Conservation (phyloP, 2,329 filamentous ascomycete species). For the Fusarium sp. region DNA sequence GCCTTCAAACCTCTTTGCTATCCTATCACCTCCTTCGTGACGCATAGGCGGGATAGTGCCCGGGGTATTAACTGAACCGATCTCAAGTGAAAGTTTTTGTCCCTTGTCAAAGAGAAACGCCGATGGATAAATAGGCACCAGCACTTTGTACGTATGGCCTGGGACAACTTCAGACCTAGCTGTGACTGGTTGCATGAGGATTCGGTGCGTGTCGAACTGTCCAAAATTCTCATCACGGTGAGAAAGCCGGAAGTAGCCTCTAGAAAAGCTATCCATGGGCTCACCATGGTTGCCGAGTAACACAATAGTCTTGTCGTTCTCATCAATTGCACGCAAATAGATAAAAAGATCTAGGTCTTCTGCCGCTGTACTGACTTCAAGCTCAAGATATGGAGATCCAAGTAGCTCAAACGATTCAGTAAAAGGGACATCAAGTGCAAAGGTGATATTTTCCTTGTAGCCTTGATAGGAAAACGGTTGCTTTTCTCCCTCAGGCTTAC, state of each 20-base stretch:
- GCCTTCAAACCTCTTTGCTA: neutral
- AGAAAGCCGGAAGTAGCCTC: neutral
- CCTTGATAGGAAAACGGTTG: neutral
- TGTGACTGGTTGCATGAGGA: neutral
- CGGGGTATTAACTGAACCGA: neutral
- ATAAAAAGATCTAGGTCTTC: neutral
- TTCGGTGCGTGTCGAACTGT: neutral
- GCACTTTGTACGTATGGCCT: neutral
- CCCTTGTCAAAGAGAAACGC: neutral
- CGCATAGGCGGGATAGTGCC: neutral
- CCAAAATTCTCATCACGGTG: neutral
- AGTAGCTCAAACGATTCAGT: neutral
- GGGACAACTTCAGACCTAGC: neutral
- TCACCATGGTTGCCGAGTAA: neutral
- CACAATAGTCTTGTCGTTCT: neutral
- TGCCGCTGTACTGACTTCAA: neutral
- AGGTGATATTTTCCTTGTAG: neutral
- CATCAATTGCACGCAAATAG: neutral
- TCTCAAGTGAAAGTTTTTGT: neutral
- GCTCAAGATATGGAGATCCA: neutral
- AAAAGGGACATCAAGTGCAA: neutral
- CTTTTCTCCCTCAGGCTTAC: neutral
- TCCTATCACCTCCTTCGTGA: neutral
- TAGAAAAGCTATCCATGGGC: neutral
- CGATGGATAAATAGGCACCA: neutral